Evolutionary conservation across 2,329 filamentous ascomycete genomes (phyloP).

Genomic region (Aspergillus piperis): DNA sequence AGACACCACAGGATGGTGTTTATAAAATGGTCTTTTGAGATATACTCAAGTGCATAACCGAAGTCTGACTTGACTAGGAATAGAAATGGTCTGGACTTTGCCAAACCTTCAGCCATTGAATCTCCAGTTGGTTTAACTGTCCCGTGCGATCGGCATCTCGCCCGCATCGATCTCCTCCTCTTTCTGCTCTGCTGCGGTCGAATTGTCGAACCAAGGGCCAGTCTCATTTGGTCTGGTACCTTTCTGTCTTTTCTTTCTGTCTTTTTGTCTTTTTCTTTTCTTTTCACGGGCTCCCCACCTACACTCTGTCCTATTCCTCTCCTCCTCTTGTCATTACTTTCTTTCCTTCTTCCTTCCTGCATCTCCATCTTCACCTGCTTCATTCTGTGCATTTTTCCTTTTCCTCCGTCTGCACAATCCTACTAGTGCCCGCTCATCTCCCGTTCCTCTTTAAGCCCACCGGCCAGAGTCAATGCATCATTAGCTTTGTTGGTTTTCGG

Average conservation of each 20-base stretch:
- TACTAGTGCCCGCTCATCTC: neutral
- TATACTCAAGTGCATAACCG: neutral
- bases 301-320: slow-evolving; percentile 1
- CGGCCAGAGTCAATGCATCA: neutral
- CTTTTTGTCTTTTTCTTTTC: slow-evolving; percentile 13
- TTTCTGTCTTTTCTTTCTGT: slow-evolving; percentile 11
- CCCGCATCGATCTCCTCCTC: slow-evolving; percentile 8
- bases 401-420: neutral
- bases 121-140: slow-evolving; percentile 7
- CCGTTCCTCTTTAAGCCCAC: neutral
- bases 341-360: neutral
- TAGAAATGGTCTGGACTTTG: neutral
- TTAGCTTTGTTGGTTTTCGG: slow-evolving; percentile 2
- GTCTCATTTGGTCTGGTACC: neutral
- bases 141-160: slow-evolving; percentile 14
- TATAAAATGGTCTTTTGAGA: no score
- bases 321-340: neutral
- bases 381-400: neutral
- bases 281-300: neutral
- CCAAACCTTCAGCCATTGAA: neutral
- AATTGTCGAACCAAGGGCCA: neutral
- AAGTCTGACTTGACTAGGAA: neutral
- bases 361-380: neutral
- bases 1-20: no score
- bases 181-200: neutral